Base-by-base conservation (phyloP, 2,329 filamentous ascomycete genomes). In the Bipolaris oryzae region DNA sequence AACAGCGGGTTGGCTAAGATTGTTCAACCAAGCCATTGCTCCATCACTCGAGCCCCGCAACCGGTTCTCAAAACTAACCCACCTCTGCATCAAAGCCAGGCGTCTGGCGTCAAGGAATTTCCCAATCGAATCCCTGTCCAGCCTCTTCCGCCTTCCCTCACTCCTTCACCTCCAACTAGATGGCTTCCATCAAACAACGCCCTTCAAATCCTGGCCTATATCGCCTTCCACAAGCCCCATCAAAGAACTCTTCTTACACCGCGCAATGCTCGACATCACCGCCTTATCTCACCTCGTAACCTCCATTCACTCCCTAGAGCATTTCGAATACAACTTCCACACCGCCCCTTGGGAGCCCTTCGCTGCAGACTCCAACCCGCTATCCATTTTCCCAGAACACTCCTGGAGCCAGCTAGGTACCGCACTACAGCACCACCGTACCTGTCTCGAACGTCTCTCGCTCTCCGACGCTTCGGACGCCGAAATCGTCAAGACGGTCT, bases 291-390 rank as follows among this genome's bases (percentile, higher is more conserved):
- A 58, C 23, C 42, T 61, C 7, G 5, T 63, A 2, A 35, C 28
- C 16, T 46, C 58, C 2, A 41, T 57, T 7, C 58, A 53, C n/a
- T 38, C 54, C 21, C 41, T 61, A 1, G 21, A 35, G n/a, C 39
- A 11, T 3, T 46, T 63, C 39, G 3, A 10, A 5, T 58, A 41
- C 33, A 1, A 31, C 1, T 48, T 34, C 21, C 33, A 13, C 43
- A 51, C 33, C 10, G 2, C 13, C 2, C 7, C 3, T 6, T 61
- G 51, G 54, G 48, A 58, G 11, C 60, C 60, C 0, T 51, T 63
- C 5, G 35, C 31, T 2, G 13, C n/a, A 2, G 42, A 34, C 3
- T 7, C 42, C 3, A 46, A 45, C 20, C 41, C 28, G 18, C 16
- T 43, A 7, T 38, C 45, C 11, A 20, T 18, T 10, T 61, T 55